Evolutionary conservation across 2,329 filamentous ascomycete species (phyloP).

Genomic region (Colletotrichum limetticola): DNA sequence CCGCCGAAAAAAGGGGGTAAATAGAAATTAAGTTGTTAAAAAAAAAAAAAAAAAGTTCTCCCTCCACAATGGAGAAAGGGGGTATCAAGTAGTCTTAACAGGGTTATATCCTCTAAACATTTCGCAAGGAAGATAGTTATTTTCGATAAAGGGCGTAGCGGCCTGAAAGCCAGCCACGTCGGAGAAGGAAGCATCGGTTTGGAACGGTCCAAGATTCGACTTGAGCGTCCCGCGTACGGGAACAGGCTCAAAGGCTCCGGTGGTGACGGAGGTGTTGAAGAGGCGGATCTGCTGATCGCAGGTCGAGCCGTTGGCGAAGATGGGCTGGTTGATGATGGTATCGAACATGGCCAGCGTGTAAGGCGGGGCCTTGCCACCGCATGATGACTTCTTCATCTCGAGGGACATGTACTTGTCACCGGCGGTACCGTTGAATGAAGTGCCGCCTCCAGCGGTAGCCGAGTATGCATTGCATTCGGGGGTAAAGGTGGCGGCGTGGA

Average conservation of each 20-base stretch:
- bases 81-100: conserved; percentile 33
- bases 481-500: conserved; percentile 54
- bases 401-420: conserved; percentile 27
- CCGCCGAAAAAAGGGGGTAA: not conserved
- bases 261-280: conserved; percentile 57
- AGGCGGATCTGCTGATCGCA: conserved; percentile 58
- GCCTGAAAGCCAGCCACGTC: conserved; percentile 33
- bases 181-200: not conserved
- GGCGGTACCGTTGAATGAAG: conserved; percentile 35
- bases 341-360: conserved; percentile 56
- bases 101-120: conserved; percentile 34
- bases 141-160: conserved; percentile 36
- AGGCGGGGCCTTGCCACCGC: conserved; percentile 31
- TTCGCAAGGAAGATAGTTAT: conserved; percentile 37
- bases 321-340: conserved; percentile 66
- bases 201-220: conserved; percentile 42
- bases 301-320: conserved; percentile 50
- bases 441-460: conserved; percentile 32
- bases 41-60: no score
- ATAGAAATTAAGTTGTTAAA: not conserved
- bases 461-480: conserved; percentile 62
- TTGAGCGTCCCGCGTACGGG: conserved; percentile 40
- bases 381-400: conserved; percentile 34
- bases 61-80: not conserved
- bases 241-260: conserved; percentile 40